A percentile compares a stretch with the other conserved stretches of the same genome.
Conservation (phyloP, 1,284 basidiomycete genomes). For the Kalmanozyma brasiliensis region DNA sequence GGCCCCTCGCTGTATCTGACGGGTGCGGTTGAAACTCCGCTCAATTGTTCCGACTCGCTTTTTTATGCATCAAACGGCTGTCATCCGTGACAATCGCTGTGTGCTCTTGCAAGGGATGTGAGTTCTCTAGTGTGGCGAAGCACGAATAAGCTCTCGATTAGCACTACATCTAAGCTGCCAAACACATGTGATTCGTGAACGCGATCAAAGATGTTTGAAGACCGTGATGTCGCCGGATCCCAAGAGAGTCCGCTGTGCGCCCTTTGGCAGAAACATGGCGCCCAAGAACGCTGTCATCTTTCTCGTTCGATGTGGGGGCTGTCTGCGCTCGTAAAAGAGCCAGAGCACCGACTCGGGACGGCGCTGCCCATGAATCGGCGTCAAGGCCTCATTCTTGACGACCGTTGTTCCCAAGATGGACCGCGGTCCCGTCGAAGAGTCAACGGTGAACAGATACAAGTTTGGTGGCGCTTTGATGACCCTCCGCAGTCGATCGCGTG, state of each 20-base stretch:
- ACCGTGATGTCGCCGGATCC: neutral
- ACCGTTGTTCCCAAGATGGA: neutral
- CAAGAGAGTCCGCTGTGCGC: neutral
- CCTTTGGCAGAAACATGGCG: neutral
- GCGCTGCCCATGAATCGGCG: neutral
- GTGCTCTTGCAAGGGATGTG: no score
- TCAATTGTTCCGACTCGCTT: no score
- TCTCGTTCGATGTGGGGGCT: neutral
- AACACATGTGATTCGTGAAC: no score
- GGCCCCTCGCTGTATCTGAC: no score
- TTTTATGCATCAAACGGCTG: no score
- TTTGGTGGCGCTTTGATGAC: neutral
- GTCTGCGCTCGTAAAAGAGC: constrained; percentile 1
- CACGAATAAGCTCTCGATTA: no score
- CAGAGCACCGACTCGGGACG: neutral
- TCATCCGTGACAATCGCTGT: no score
- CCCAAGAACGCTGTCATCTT: neutral
- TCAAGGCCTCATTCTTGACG: neutral
- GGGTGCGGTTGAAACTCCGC: no score
- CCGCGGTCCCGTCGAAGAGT: neutral
- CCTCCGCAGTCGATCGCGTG: neutral
- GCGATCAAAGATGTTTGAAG: no score
- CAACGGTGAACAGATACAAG: neutral
- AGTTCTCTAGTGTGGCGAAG: no score
- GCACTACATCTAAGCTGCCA: no score